Percentiles rank a stretch among this genome's conserved stretches.
Evolutionary conservation across 2,329 filamentous ascomycete genomes (phyloP).

Genomic region (Colletotrichum sp.): DNA sequence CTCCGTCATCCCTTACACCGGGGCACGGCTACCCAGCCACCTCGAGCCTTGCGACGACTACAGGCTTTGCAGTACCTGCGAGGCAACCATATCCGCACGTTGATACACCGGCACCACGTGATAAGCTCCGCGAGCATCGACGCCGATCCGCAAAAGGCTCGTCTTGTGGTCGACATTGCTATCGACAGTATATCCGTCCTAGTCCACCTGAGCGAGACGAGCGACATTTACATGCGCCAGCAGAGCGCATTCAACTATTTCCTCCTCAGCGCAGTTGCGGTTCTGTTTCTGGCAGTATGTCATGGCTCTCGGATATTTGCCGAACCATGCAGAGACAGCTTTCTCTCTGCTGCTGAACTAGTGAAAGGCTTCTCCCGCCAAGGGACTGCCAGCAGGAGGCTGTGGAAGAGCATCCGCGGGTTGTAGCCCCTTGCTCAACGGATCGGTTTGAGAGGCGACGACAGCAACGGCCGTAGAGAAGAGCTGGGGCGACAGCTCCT

Average conservation of each 20-base stretch:
- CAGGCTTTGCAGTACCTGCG: constrained; percentile 48
- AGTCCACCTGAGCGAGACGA: constrained; percentile 38
- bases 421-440: constrained; percentile 34
- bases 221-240: constrained; percentile 41
- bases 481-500: neutral
- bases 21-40: constrained; percentile 29
- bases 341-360: constrained; percentile 35
- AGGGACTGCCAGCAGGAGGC: constrained; percentile 33
- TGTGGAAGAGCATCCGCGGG: constrained; percentile 41
- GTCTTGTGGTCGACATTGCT: constrained; percentile 43
- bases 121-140: constrained; percentile 41
- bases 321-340: constrained; percentile 35
- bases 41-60: constrained; percentile 41
- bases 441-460: constrained; percentile 26
- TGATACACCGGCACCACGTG: constrained; percentile 50
- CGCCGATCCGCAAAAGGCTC: constrained; percentile 36
- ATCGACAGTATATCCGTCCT: constrained; percentile 37
- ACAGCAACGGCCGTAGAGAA: neutral
- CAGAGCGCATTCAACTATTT: constrained; percentile 47
- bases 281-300: constrained; percentile 48
- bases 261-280: constrained; percentile 40
- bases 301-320: constrained; percentile 48
- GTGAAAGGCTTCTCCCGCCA: constrained; percentile 35
- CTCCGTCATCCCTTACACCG: constrained; percentile 40
- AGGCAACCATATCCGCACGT: constrained; percentile 48